Base-by-base conservation (phyloP, 2,329 filamentous ascomycete species). In the Penicillium sp. region DNA sequence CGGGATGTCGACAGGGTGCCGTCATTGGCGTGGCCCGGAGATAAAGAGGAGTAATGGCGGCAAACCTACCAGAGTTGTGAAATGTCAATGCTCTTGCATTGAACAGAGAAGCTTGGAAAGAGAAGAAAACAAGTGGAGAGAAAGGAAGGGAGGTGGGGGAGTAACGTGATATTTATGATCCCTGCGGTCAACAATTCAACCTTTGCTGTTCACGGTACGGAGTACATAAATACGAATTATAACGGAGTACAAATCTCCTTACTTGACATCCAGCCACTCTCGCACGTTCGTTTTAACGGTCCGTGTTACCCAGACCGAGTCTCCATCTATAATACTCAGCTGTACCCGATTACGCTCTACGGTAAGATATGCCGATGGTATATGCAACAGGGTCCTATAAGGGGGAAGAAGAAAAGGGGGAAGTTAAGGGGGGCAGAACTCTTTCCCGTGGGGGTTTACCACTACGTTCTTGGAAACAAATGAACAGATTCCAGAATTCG, bases 1-100 rank as follows among this genome's bases (percentile, higher is more conserved):
- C 52, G 53, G 57, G 54, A 67, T 68, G 67, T 64, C 64, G 65
- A 66, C 61, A 69, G 63, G 58, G 52, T 71, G 62, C 64, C 67
- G 68, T 71, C 68, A 71, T 71, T 62, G 59, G 61, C 58, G 45
- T 21, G 49, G 51, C 47, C 27, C 48, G 42, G 16, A 35, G 27
- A 19, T 22, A 49, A 26, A 49, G 52, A 35, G 43, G 33, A 54
- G 29, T 43, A 50, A 31, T 45, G 35, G 49, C 22, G 37, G 49
- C 37, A 19, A 52, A 52, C 49, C n/a, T 43, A 52, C 49, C 37
- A 43, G 49, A 22, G 31, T 44, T 29, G 24, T 14, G n/a, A 37
- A 53, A 29, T 37, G 14, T 49, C 46, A 49, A 49, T 55, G 52
- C 45, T 33, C 37, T 42, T 42, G 51, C n/a, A 52, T 33, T 44